Evolutionary conservation across 139 green algal species (phyloP).

Genomic region (Marvania coccoides): DNA sequence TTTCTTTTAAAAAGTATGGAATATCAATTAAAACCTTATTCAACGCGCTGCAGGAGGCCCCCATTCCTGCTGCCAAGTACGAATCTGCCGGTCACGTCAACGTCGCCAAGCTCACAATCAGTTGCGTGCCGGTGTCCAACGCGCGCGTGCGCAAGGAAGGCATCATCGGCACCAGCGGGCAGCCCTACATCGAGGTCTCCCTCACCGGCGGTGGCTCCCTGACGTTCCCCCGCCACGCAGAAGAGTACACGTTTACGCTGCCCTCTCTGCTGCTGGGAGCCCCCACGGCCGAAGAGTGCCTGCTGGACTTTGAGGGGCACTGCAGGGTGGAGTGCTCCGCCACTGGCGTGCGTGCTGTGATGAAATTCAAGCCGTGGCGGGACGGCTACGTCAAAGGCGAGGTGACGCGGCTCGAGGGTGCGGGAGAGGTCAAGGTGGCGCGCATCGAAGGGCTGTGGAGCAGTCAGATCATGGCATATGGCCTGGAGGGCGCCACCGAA

Average conservation of each 20-base stretch:
- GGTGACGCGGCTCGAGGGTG: background rate
- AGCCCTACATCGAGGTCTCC: background rate
- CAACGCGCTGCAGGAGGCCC: too few relatives aligned
- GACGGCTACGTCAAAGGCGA: background rate
- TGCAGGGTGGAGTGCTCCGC: background rate
- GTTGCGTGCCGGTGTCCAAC: background rate
- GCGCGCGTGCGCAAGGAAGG: conserved; percentile 2
- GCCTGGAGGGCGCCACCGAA: background rate
- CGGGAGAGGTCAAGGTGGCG: background rate
- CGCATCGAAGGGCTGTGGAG: conserved; percentile 5
- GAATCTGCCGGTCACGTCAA: background rate
- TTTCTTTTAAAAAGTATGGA: too few relatives aligned
- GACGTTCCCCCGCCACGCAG: background rate
- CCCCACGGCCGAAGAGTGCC: background rate
- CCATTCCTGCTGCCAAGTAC: background rate
- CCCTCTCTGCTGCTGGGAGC: background rate
- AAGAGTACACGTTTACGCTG: background rate
- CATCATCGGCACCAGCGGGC: background rate
- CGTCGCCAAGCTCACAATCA: background rate
- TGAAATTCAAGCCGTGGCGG: conserved; percentile 10
- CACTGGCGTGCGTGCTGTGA: background rate
- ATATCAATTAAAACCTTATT: too few relatives aligned
- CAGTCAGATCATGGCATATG: background rate
- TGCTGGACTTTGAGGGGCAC: conserved; percentile 3
- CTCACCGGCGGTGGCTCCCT: background rate